These are phyloP conservation scores for Pythium vanterpoolii DNA, from an alignment of 352 stramenopile species.

Conservation along the genomic window DNA sequence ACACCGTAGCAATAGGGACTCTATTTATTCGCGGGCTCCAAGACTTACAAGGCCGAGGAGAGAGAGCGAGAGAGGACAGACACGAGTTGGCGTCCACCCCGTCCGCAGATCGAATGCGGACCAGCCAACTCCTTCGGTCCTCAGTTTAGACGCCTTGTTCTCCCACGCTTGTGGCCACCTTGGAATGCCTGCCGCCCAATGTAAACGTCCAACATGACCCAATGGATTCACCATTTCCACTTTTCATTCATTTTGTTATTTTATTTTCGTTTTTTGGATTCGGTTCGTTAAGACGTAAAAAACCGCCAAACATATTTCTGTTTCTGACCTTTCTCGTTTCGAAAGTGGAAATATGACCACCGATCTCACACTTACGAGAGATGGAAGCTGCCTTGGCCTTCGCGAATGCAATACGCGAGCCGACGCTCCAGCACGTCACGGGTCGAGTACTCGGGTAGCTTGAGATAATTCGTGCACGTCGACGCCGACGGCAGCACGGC, in stretches of 20 bases:
- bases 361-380: conserved; percentile 41
- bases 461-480: conserved; percentile 90
- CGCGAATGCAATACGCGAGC: conserved; percentile 80
- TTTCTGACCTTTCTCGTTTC: background rate
- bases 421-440: conserved; percentile 64
- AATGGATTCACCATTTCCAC: too few relatives aligned
- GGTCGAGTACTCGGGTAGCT: conserved; percentile 88
- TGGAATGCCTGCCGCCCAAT: too few relatives aligned
- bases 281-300: too few relatives aligned
- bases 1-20: conserved; percentile 21
- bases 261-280: too few relatives aligned
- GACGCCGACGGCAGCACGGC: conserved; percentile 78
- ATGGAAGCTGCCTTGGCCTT: conserved; percentile 84
- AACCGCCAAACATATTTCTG: too few relatives aligned
- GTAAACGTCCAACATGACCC: conserved; percentile 18
- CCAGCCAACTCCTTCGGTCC: too few relatives aligned
- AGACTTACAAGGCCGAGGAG: background rate
- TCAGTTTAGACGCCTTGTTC: too few relatives aligned
- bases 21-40: conserved; percentile 18
- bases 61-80: background rate
- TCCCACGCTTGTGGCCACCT: too few relatives aligned
- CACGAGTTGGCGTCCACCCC: too few relatives aligned
- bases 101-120: conserved; percentile 21
- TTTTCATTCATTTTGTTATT: too few relatives aligned
- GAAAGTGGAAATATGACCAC: background rate